Evolutionary conservation across 352 stramenopile species (phyloP).

Genomic region (Hyaloperonospora brassicae): DNA sequence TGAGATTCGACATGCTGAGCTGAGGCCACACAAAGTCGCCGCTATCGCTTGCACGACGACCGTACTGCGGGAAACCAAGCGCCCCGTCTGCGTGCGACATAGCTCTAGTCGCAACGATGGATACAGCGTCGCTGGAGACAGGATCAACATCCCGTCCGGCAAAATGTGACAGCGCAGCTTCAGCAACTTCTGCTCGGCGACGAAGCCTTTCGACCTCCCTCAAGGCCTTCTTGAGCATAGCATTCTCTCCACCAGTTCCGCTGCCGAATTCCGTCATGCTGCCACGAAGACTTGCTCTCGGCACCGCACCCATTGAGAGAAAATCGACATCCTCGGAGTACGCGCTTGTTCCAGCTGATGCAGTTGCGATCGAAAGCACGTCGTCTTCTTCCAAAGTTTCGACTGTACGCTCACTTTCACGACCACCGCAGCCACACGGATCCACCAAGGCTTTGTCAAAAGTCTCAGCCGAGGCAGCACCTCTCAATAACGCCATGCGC

Average conservation of each 20-base stretch:
- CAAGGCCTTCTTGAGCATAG: constrained; percentile 43
- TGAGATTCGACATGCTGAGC: constrained; percentile 19
- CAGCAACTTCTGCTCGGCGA: constrained; percentile 47
- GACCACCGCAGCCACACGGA: constrained; percentile 12
- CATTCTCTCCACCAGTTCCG: constrained; percentile 18
- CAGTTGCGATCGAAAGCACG: constrained; percentile 26
- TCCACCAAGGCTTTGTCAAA: constrained; percentile 8
- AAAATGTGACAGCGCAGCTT: constrained; percentile 44
- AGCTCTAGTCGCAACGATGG: constrained; percentile 16
- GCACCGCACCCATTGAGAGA: constrained; percentile 14
- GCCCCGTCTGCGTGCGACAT: constrained; percentile 5
- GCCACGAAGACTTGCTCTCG: constrained; percentile 12
- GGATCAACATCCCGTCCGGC: constrained; percentile 9
- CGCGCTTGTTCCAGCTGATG: constrained; percentile 33
- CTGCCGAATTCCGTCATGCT: constrained; percentile 14
- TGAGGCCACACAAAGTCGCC: constrained; percentile 16
- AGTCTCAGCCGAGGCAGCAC: constrained; percentile 5
- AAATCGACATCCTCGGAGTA: constrained; percentile 32
- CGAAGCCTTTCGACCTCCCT: constrained; percentile 49
- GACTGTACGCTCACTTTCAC: constrained; percentile 25
- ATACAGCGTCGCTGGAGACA: constrained; percentile 12
- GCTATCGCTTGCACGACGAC: constrained; percentile 2
- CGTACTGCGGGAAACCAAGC: constrained; percentile 5
- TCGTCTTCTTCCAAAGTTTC: constrained; percentile 30
- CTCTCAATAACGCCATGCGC: constrained; percentile 9